Base-by-base conservation (phyloP, 208 protist genomes). In the Leishmania tarentolae region DNA sequence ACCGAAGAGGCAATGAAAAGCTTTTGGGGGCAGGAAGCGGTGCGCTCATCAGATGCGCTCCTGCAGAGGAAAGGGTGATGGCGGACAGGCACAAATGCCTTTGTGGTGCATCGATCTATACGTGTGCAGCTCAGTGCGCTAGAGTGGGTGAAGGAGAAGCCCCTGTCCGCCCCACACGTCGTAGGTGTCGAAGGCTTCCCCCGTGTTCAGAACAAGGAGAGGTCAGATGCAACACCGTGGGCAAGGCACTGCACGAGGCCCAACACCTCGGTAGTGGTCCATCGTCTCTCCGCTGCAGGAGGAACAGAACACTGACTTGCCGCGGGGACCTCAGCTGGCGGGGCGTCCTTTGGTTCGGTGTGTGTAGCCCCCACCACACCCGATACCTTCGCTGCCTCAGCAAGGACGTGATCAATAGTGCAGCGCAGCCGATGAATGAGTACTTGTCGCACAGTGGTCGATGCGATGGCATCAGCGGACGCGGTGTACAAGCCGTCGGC, bases 221-320 rank as follows among this genome's bases (percentile, higher is more conserved):
- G 52, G 56, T 77, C 74, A 0, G 56, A 24, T n/a, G 74, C 40
- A 40, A 77, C 37, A 35, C 21, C 2, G 31, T 7, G 9, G 8
- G 68, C 74, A 46, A 77, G 56, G 24, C 21, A 28, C 31, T 31
- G 47, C 52, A 77, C 37, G 40, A 77, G 47, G 21, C 35, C 15
- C 53, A n/a, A 56, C 4, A 77, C 52, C 52, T 77, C 74, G 35
- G n/a, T 40, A 9, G 74, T 50, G 52, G 74, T 52, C 74, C 74
- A 77, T n/a, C 40, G 74, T 44, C 74, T 52, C 74, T 59, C 53
- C n/a, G 74, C 37, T 40, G 11, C 53, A 50, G 69, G 24, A 52
- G 9, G n/a, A 2, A 24, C 69, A 73, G 69, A 52, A 11, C 28
- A 28, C 69, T 50, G 28, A 28, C 17, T 46, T 15, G 28, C 44